Evolutionary conservation across 257 asterid species (phyloP).

Genomic region (Linderniella brevidens): DNA sequence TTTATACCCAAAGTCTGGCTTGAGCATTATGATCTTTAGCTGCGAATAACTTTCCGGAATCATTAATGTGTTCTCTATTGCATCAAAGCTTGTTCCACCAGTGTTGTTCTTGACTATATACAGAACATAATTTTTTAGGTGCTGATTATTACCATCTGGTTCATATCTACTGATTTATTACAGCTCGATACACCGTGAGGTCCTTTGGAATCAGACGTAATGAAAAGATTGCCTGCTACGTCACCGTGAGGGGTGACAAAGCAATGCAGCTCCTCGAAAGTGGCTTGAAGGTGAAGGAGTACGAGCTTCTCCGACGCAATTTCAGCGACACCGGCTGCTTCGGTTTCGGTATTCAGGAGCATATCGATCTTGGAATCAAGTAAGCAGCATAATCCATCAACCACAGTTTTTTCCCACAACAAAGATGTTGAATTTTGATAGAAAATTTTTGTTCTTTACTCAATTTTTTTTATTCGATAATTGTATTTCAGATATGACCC

Average conservation of each 20-base stretch:
- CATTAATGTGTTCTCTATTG: neutral
- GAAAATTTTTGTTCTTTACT: neutral
- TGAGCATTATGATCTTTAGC: too few relatives aligned
- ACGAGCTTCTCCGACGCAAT: conserved; percentile 44
- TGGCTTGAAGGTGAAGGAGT: conserved; percentile 57
- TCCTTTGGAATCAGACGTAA: conserved; percentile 69
- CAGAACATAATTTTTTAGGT: too few relatives aligned
- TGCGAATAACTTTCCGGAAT: neutral
- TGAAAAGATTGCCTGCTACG: conserved; percentile 64
- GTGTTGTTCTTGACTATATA: too few relatives aligned
- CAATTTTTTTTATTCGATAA: neutral
- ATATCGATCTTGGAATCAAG: conserved; percentile 77
- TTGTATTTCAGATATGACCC: conserved; percentile 42
- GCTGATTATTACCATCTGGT: too few relatives aligned
- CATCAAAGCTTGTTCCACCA: neutral
- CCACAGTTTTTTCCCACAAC: neutral
- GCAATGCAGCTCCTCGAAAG: conserved; percentile 63
- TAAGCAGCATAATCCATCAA: conserved; percentile 14
- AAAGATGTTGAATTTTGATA: neutral
- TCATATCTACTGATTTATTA: neutral
- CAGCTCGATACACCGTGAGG: conserved; percentile 73
- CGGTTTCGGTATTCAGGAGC: conserved; percentile 78
- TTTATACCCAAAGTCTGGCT: too few relatives aligned
- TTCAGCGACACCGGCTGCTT: conserved; percentile 70
- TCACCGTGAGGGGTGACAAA: conserved; percentile 55